Evolutionary conservation across 345 rosid genomes (phyloP), one percentile per base, ranked within the genome.

Genomic region (Sisymbrium irio): DNA sequence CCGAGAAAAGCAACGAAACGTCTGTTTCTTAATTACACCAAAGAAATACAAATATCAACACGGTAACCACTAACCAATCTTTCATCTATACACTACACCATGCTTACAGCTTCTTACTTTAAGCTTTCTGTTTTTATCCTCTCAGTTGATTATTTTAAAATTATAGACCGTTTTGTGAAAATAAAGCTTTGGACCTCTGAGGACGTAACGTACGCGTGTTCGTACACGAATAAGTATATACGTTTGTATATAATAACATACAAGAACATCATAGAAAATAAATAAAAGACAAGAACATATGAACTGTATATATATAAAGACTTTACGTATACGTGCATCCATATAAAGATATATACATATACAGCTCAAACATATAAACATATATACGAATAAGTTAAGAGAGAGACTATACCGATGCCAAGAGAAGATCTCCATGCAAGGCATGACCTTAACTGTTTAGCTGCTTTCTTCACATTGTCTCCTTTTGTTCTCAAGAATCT

Each of bases 361-460:
- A 22, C 25, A 22, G 1, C 3, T 22, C 25, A 22, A 22, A 22
- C 25, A 22, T 4, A 39, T 60, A 22, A 4, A 71, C 19, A 45
- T 39, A 17, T 39, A 62, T 18, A 71, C 1, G 57, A 45, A 37
- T 15, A 64, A 2, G 47, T 22, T 0, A 44, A 32, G 35, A 32
- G 8, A 49, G 27, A 57, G 46, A 28, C 5, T 42, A 28, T 70
- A 95, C 99, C 99, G 27, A 77, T 85, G 80, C 91, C 91, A 32
- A 90, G 78, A 68, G 79, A 84, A 59, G 90, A 88, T 79, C 98
- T 90, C 99, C 99, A 95, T 28, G 94, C 82, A 82, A 95, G 97
- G 75, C 93, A 90, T 39, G 96, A 82, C 61, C 98, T 71, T 50
- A 93, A 82, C 69, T 83, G 84, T 85, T 86, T 93, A 6, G 93